A percentile compares a stretch with the other conserved stretches of the same genome.
These are phyloP conservation scores for Climacium dendroides DNA, from an alignment of 225 moss, liverwort and hornwort genomes.

Conservation along the genomic window DNA sequence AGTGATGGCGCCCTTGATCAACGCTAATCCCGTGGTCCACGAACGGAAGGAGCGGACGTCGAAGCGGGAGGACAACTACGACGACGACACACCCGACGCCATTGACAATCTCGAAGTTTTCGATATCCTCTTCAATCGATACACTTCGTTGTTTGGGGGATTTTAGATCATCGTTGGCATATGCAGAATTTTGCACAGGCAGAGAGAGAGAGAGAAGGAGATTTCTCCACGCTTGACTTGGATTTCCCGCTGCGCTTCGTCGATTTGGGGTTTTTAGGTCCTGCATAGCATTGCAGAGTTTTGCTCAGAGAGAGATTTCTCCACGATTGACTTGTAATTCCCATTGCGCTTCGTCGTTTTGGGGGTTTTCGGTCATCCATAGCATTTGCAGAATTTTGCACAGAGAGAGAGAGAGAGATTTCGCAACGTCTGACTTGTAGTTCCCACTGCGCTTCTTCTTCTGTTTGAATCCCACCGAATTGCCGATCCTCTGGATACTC, in stretches of 20 bases:
- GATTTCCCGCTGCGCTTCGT: neutral
- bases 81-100: slow-evolving; percentile 27
- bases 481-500: neutral
- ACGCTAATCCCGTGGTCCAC: slow-evolving; percentile 81
- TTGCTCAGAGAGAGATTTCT: neutral
- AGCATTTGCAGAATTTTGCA: neutral
- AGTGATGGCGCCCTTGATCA: slow-evolving; percentile 63
- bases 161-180: neutral
- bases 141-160: neutral
- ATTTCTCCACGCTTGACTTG: neutral
- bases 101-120: slow-evolving; percentile 79
- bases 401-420: neutral
- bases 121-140: slow-evolving; percentile 54
- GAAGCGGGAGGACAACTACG: slow-evolving; percentile 20
- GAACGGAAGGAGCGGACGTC: slow-evolving; percentile 59
- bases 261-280: neutral
- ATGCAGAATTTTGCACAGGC: neutral
- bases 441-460: neutral
- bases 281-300: neutral
- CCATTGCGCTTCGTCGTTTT: neutral
- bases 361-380: neutral
- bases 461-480: neutral
- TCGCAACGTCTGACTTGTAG: neutral
- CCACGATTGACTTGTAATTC: neutral
- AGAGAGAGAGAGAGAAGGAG: neutral